Evolutionary conservation across 1,284 basidiomycete species (phyloP), one percentile per base, ranked within the genome.

Genomic region (Chiua sp.): DNA sequence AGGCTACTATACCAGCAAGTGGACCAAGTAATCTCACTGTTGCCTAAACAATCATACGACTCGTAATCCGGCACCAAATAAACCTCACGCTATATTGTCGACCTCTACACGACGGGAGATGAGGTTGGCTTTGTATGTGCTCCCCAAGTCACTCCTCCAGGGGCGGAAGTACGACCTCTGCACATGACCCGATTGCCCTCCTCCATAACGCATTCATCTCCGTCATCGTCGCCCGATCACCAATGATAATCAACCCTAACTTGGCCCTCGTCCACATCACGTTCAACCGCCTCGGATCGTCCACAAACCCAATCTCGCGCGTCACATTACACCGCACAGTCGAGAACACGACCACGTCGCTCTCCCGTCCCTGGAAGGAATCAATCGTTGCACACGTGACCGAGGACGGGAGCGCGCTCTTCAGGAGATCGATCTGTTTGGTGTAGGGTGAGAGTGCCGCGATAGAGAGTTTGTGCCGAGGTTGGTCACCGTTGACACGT

Each of bases 311-410:
- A 62, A 89, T 86, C 61, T 85, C 85, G 7, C 78, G 78, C 39
- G 77, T 76, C 18, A 64, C 76, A 65, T 91, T 90, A 61, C 83
- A 85, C 13, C 90, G 80, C 18, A 92, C 90, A 3, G 87, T 86
- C 0, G 87, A 86, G 66, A 92, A 88, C 48, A 93, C 79, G 60
- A 92, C 82, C 35, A 91, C 79, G 55, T 88, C 87, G 67, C 86
- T 87, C 70, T 93, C 91, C 44, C 90, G 78, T 3, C 91, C 90
- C 69, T 93, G 91, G 70, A 91, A 93, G 0, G 87, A 86, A 65
- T 91, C 89, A 60, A 91, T 83, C 0, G 88, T 91, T 56, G 82
- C 85, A 49, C 80, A 80, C 22, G 80, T 75, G 55, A 82, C 73
- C 20, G 74, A 69, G 3, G 77, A 69, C 0, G 82, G 78, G 0